Conservation (phyloP, 2,329 filamentous ascomycete genomes). For the Tolypocladium sp. region DNA sequence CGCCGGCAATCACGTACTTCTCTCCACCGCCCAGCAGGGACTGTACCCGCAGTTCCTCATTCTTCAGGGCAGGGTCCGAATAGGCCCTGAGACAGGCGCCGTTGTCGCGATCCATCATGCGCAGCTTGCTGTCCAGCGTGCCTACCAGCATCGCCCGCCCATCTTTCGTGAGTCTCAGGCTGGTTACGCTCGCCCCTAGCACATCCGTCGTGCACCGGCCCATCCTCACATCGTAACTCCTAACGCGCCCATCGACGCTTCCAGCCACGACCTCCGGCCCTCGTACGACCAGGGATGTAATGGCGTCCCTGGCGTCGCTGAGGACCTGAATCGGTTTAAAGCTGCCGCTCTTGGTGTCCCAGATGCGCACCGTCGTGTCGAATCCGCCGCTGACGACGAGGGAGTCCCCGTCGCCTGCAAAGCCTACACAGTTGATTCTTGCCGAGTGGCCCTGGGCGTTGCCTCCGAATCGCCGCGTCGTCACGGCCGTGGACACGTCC, state of each 20-base stretch:
- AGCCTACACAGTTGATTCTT: constrained; percentile 69
- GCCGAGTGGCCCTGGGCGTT: constrained; percentile 55
- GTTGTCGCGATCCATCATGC: constrained; percentile 70
- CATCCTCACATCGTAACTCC: constrained; percentile 75
- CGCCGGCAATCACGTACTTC: constrained; percentile 69
- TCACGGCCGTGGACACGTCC: constrained; percentile 79
- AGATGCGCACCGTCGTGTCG: constrained; percentile 67
- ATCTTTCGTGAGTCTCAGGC: constrained; percentile 60
- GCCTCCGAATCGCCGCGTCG: constrained; percentile 63
- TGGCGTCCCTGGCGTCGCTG: constrained; percentile 61
- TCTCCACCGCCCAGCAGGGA: constrained; percentile 68
- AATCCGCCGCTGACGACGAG: constrained; percentile 67
- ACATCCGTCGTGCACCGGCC: constrained; percentile 64
- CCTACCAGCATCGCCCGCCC: constrained; percentile 67
- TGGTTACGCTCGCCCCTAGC: constrained; percentile 64
- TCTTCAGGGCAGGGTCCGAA: constrained; percentile 45
- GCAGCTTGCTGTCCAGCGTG: constrained; percentile 64
- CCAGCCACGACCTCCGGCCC: constrained; percentile 57
- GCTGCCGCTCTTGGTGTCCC: constrained; percentile 53
- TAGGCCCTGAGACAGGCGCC: constrained; percentile 70
- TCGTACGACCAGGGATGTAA: constrained; percentile 40
- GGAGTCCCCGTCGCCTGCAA: constrained; percentile 66
- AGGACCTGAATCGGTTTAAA: constrained; percentile 64
- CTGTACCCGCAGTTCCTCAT: constrained; percentile 65
- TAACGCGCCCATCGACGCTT: constrained; percentile 75